These are phyloP conservation scores for Achlya hypogyna DNA, from an alignment of 352 stramenopile genomes.

Conservation along the genomic window DNA sequence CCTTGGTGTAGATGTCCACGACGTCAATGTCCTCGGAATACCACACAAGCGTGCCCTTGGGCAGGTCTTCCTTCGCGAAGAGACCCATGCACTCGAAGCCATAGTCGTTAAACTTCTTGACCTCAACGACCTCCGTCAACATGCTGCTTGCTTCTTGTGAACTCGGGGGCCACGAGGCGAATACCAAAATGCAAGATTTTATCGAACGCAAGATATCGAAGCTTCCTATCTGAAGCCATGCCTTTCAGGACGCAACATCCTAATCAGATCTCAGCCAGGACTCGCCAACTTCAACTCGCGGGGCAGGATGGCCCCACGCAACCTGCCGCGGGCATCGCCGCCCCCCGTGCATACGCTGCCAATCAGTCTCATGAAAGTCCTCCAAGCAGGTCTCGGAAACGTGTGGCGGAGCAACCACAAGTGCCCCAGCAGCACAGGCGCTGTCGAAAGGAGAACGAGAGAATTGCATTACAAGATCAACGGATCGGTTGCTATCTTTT, in stretches of 20 bases:
- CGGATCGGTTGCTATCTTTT: too few relatives aligned
- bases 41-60: constrained; percentile 17
- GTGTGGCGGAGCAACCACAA: too few relatives aligned
- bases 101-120: constrained; percentile 21
- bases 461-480: too few relatives aligned
- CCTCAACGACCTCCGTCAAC: constrained; percentile 16
- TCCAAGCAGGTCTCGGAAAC: too few relatives aligned
- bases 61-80: constrained; percentile 21
- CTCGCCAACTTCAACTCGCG: not conserved
- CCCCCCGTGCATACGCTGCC: too few relatives aligned
- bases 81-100: constrained; percentile 18
- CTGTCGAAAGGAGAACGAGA: too few relatives aligned
- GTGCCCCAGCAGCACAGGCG: too few relatives aligned
- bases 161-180: not conserved
- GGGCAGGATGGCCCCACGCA: not conserved
- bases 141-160: not conserved
- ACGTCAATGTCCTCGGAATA: constrained; percentile 16
- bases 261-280: not conserved
- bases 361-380: too few relatives aligned
- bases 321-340: not conserved
- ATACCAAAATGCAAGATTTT: not conserved
- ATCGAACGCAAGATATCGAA: not conserved
- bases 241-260: too few relatives aligned
- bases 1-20: constrained; percentile 14
- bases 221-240: not conserved